phyloP scores from a whole-genome alignment of 768 basidiomycete species.

The Boletus bicolor region DNA sequence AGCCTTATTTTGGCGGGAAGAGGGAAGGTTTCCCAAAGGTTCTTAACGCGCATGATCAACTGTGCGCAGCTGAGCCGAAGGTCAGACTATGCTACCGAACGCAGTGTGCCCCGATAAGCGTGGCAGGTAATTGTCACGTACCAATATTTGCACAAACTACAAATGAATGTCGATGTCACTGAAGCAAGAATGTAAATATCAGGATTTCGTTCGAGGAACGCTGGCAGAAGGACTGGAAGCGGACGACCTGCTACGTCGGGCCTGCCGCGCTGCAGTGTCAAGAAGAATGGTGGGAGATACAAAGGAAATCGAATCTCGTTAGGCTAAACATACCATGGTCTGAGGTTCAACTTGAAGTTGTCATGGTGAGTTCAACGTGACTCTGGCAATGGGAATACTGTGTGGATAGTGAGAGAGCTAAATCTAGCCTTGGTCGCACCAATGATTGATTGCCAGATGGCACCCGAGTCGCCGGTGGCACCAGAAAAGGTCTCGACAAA shows the following conservation, averaged over 20 bases:
- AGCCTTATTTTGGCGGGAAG: slow-evolving; percentile 41
- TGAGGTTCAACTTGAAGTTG: not conserved
- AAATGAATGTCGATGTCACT: slow-evolving; percentile 40
- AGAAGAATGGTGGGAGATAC: slow-evolving; percentile 23
- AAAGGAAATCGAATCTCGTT: not conserved
- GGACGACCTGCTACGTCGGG: slow-evolving; percentile 17
- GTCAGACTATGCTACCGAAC: not conserved
- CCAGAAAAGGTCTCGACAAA: too few relatives aligned
- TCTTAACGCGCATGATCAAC: slow-evolving; percentile 38
- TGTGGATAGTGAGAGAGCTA: too few relatives aligned
- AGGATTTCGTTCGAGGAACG: not conserved
- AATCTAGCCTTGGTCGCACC: too few relatives aligned
- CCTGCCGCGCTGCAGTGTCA: slow-evolving; percentile 33
- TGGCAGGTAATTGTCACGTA: not conserved
- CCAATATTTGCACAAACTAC: not conserved
- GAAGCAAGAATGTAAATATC: slow-evolving; percentile 33
- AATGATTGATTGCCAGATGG: too few relatives aligned
- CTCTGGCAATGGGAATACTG: not conserved
- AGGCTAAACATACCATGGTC: not conserved
- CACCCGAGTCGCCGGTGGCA: too few relatives aligned
- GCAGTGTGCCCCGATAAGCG: not conserved
- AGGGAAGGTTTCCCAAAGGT: slow-evolving; percentile 37
- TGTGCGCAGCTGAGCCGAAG: not conserved
- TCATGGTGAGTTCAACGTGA: not conserved
- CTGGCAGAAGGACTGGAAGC: slow-evolving; percentile 14